A percentile compares a stretch with the other conserved stretches of the same genome.
Conservation (phyloP, 1,284 basidiomycete species). For the Malassezia japonica region DNA sequence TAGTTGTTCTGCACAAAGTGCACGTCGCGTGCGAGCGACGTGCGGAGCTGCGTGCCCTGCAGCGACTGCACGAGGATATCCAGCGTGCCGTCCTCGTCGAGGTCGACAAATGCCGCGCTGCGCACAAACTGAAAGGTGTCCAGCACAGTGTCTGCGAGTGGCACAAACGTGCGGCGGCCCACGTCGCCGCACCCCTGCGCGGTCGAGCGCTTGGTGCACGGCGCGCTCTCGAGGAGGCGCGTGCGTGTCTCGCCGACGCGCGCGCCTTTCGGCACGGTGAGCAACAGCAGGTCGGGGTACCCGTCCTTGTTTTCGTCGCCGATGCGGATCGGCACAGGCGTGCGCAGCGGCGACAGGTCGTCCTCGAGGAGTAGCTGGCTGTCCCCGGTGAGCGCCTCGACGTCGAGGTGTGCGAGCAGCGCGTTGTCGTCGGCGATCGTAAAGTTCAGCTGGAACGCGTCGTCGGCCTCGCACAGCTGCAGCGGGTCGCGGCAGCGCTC, state of each 20-base stretch:
- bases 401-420: conserved; percentile 1
- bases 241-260: conserved; percentile 53
- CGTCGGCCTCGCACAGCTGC: conserved; percentile 71
- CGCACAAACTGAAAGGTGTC: conserved; percentile 66
- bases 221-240: conserved; percentile 62
- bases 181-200: conserved; percentile 7
- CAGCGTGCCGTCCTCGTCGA: conserved; percentile 91
- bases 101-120: conserved; percentile 72
- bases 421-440: conserved; percentile 53
- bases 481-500: conserved; percentile 57
- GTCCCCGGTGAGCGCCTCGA: conserved; percentile 4
- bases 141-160: conserved; percentile 50
- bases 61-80: conserved; percentile 78
- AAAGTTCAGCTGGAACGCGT: conserved; percentile 68
- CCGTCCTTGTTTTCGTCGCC: conserved; percentile 92
- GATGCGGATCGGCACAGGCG: conserved; percentile 65
- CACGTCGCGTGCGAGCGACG: conserved; percentile 48
- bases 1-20: conserved; percentile 93
- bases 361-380: conserved; percentile 61
- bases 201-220: conserved; percentile 56
- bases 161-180: conserved; percentile 11
- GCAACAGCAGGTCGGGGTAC: conserved; percentile 71
- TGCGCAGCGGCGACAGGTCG: conserved; percentile 57
- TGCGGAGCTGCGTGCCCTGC: conserved; percentile 11
- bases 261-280: conserved; percentile 55